Percentiles rank a stretch among this genome's conserved stretches.
Conservation (phyloP, 371 early-diverging fungal genomes). For the Lichtheimia ornata region DNA sequence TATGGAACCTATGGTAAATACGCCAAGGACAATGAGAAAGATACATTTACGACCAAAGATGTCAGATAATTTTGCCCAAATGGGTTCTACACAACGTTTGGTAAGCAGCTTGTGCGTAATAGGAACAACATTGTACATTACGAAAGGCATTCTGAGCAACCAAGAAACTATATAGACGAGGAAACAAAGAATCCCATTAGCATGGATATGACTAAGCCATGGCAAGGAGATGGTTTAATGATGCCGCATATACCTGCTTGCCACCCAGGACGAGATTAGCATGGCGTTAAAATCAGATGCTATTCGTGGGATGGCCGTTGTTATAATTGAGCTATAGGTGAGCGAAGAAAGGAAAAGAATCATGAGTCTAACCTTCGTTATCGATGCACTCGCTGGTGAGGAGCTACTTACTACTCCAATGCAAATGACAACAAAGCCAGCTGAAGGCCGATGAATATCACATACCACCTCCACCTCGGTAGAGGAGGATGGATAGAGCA, state of each 20-base stretch:
- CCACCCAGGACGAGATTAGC: conserved; percentile 9
- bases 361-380: too few species aligned
- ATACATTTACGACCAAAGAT: conserved; percentile 75
- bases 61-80: conserved; percentile 64
- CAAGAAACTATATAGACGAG: conserved; percentile 39
- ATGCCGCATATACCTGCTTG: neutral
- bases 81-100: conserved; percentile 24
- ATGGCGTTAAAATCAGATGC: conserved; percentile 6
- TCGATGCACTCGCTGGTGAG: too few species aligned
- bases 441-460: too few species aligned
- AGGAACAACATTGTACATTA: conserved; percentile 15
- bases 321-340: neutral
- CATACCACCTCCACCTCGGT: too few species aligned
- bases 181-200: too few species aligned
- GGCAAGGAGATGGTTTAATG: too few species aligned
- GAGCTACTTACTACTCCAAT: too few species aligned
- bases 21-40: conserved; percentile 48
- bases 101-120: neutral
- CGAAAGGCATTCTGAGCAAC: conserved; percentile 48
- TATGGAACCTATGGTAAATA: conserved; percentile 64
- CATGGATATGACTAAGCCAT: neutral
- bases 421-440: too few species aligned
- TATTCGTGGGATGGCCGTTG: conserved; percentile 3
- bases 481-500: too few species aligned
- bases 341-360: too few species aligned